Conservation (phyloP, 495 filamentous ascomycete genomes). For the Lasiosphaeria hispida region DNA sequence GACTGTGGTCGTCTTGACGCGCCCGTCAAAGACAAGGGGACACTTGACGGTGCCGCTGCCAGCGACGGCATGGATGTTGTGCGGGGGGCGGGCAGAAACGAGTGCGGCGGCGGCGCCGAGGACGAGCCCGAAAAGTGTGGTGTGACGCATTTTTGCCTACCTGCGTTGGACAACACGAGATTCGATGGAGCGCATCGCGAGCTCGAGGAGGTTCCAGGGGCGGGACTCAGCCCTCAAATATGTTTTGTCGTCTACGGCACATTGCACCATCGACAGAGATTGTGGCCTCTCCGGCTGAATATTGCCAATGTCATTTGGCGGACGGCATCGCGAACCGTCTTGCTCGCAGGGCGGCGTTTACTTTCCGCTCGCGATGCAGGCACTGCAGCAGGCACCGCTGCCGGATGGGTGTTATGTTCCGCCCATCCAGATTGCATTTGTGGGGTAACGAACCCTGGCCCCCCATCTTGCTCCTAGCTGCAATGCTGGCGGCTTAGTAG, state of each 20-base stretch:
- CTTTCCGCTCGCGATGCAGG: too few relatives aligned
- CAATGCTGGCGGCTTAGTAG: too few relatives aligned
- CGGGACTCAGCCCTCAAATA: slow-evolving; percentile 1
- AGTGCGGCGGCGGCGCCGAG: slow-evolving; percentile 10
- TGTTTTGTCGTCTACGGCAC: not conserved
- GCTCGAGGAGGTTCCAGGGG: not conserved
- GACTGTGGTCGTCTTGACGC: slow-evolving; percentile 28
- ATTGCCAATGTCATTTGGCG: slow-evolving; percentile 12
- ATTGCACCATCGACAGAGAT: not conserved
- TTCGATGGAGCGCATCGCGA: not conserved
- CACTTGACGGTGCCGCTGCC: slow-evolving; percentile 34
- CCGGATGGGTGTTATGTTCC: slow-evolving; percentile 21
- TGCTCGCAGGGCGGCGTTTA: not conserved
- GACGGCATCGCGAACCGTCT: slow-evolving; percentile 20
- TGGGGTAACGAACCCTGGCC: slow-evolving; percentile 9
- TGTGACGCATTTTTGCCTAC: slow-evolving; percentile 19
- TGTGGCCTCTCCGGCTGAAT: slow-evolving; percentile 23
- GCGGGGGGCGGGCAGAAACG: slow-evolving; percentile 1
- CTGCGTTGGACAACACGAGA: not conserved
- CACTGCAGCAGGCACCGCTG: slow-evolving; percentile 15
- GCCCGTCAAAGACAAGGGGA: slow-evolving; percentile 46
- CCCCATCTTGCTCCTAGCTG: not conserved
- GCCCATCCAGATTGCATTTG: slow-evolving; percentile 20
- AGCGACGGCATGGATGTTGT: slow-evolving; percentile 6
- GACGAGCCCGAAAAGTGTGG: slow-evolving; percentile 17